These are phyloP conservation scores for Fusarium sp. DNA, from an alignment of 2,329 filamentous ascomycete species.

Conservation along the genomic window DNA sequence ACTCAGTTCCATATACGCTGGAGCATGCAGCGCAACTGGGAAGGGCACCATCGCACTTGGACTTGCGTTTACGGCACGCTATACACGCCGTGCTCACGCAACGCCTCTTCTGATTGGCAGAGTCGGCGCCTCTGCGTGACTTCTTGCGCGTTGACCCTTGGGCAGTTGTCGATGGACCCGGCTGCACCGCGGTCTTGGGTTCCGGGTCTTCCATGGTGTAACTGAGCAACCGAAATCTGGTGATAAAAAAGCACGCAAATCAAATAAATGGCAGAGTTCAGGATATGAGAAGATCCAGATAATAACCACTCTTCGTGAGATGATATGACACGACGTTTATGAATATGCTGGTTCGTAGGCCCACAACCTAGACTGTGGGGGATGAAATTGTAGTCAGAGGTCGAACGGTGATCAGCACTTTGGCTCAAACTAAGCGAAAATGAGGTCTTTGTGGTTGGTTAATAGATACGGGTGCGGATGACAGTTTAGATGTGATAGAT, in stretches of 20 bases:
- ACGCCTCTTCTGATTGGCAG: constrained; percentile 69
- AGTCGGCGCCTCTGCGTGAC: constrained; percentile 57
- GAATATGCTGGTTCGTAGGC: constrained; percentile 4
- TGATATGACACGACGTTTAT: constrained; percentile 23
- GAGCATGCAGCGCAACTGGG: constrained; percentile 96
- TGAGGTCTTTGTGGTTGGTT: constrained; percentile 16
- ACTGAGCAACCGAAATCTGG: constrained; percentile 2
- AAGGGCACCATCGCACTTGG: constrained; percentile 89
- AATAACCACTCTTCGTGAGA: not conserved
- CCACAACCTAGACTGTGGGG: constrained; percentile 23
- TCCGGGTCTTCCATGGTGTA: constrained; percentile 33
- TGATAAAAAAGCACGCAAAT: not conserved
- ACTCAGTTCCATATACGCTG: constrained; percentile 89
- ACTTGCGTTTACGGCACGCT: constrained; percentile 80
- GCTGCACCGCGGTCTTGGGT: constrained; percentile 4
- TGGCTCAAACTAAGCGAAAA: constrained; percentile 20
- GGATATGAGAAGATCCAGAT: not conserved
- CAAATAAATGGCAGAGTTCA: not conserved
- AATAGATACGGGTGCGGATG: not conserved
- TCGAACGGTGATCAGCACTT: constrained; percentile 14
- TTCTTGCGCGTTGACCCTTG: constrained; percentile 52
- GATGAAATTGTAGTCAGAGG: constrained; percentile 17
- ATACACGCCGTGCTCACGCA: constrained; percentile 88
- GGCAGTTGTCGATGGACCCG: constrained; percentile 20
- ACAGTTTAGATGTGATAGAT: not conserved